Conservation (phyloP, 2,329 filamentous ascomycete species). For the Paecilomyces formosus region DNA sequence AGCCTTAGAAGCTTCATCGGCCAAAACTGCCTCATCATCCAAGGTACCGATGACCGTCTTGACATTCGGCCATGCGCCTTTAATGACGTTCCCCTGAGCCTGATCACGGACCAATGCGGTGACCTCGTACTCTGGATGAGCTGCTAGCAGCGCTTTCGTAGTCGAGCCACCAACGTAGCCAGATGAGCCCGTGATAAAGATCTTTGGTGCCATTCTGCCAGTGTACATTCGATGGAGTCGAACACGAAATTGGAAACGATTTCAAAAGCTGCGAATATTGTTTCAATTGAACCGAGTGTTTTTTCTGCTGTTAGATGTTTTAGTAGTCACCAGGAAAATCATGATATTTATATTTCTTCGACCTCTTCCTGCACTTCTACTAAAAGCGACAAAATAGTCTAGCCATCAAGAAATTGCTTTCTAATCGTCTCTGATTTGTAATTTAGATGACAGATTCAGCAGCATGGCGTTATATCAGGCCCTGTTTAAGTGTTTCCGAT, state of each 20-base stretch:
- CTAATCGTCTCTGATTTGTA: background rate
- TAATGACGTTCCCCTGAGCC: background rate
- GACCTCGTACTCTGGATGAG: background rate
- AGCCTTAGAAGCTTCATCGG: background rate
- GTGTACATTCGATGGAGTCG: background rate
- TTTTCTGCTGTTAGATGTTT: background rate
- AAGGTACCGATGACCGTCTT: background rate
- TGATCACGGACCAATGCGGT: background rate
- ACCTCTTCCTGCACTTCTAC: too few relatives aligned
- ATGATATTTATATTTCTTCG: background rate
- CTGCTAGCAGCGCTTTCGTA: background rate
- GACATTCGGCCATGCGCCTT: background rate
- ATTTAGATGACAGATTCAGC: background rate
- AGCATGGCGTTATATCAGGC: background rate
- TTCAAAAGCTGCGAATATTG: background rate
- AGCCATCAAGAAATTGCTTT: background rate
- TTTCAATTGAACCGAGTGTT: too few relatives aligned
- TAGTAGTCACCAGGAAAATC: background rate
- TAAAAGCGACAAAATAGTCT: too few relatives aligned
- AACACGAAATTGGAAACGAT: background rate
- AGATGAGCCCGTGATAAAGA: background rate
- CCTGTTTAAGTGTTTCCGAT: background rate
- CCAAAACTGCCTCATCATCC: background rate
- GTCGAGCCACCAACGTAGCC: background rate
- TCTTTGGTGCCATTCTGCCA: background rate